phyloP scores from a whole-genome alignment of 2,329 filamentous ascomycete genomes.

The Diaporthe citriasiana region DNA sequence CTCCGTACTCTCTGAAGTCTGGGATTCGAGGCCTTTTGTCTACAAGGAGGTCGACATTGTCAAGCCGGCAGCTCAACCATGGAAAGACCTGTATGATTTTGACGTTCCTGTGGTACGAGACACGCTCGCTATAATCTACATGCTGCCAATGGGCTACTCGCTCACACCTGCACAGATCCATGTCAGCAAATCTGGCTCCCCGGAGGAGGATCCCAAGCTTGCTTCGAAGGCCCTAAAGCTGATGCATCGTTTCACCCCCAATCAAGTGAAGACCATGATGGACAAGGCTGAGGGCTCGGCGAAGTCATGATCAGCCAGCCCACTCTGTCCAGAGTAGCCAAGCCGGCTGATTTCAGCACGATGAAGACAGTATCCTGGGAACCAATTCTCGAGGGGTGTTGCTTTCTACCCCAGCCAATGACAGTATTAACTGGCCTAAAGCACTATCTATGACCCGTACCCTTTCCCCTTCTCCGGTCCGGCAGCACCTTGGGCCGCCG shows the following conservation, averaged over 20 bases:
- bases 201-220: constrained; percentile 66
- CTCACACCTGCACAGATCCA: constrained; percentile 63
- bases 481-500: constrained; percentile 59
- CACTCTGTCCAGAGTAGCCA: neutral
- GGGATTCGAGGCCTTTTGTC: constrained; percentile 75
- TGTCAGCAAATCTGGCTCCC: constrained; percentile 69
- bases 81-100: constrained; percentile 83
- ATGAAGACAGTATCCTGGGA: neutral
- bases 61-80: constrained; percentile 71
- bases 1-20: constrained; percentile 76
- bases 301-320: neutral
- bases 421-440: neutral
- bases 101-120: constrained; percentile 81
- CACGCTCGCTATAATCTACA: neutral
- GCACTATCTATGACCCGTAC: constrained; percentile 55
- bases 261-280: constrained; percentile 78
- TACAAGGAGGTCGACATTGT: constrained; percentile 80
- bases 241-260: constrained; percentile 81
- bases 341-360: neutral
- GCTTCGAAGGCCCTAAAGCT: constrained; percentile 76
- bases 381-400: neutral
- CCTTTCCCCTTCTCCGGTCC: constrained; percentile 55
- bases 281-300: constrained; percentile 64
- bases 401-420: neutral
- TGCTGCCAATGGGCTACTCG: neutral